Base-by-base conservation (phyloP, 441 rosid species). In the Brassica hybrid region DNA sequence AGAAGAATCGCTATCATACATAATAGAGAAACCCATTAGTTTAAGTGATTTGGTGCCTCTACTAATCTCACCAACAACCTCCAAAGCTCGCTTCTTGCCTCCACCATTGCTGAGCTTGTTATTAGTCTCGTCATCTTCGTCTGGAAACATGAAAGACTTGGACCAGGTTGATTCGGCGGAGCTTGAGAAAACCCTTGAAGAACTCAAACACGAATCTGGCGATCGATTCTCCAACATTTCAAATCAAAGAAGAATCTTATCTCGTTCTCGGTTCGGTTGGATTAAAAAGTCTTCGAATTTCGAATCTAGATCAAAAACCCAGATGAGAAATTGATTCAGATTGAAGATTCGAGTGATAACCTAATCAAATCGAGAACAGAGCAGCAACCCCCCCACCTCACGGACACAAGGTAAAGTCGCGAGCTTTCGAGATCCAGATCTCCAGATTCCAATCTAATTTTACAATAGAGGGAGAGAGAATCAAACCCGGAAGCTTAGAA, bases 221-320 rank as follows among this genome's bases (percentile, higher is more conserved):
- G 88, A 78, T 78, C 88, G 88, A 52, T 89, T 88, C 83, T 94
- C 97, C 85, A 92, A 85, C 98, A 92, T 94, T 74, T 88, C 95
- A 27, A 27, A 27, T 27, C 32, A 27, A 21, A 21, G 23, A 21
- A 27, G 32, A 27, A 27, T 67, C 69, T 21, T 36, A 73, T 45
- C 67, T 56, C 65, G 19, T 5, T 4, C 56, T 19, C 54, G 30
- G 36, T n/a, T 17, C 2, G 23, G 23, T 1, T 27, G 45, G 30
- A 57, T 38, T 23, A 43, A 62, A 21, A 60, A 69, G 34, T 38
- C 74, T 62, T 54, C 50, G 41, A 69, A n/a, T 70, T 69, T 12
- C 75, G 65, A 62, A 59, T 67, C 65, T 17, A 60, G 18, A 70
- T 65, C 76, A 79, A 56, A 60, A 66, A 65, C 52, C n/a, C 52